Evolutionary conservation across 2,329 filamentous ascomycete species (phyloP).

Genomic region (Xylariomycetidae sp.): DNA sequence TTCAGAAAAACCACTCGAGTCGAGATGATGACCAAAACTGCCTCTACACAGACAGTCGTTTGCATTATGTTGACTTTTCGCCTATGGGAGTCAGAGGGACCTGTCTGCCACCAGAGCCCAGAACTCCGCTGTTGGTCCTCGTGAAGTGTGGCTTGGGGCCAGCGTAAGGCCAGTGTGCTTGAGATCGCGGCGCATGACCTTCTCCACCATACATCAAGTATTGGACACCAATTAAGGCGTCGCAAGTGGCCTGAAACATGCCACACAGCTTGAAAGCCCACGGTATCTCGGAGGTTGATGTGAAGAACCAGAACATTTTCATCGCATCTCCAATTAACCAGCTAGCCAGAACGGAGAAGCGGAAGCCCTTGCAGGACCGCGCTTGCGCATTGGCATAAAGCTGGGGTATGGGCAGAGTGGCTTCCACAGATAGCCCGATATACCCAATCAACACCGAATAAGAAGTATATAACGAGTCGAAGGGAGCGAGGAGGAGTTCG

Average conservation of each 20-base stretch:
- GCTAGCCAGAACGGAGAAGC: slow-evolving; percentile 66
- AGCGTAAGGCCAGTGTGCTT: slow-evolving; percentile 22
- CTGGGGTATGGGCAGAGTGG: slow-evolving; percentile 75
- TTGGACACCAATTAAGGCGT: slow-evolving; percentile 67
- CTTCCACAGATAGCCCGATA: slow-evolving; percentile 72
- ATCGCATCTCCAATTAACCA: slow-evolving; percentile 77
- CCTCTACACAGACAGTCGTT: too few relatives aligned
- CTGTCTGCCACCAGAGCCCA: too few relatives aligned
- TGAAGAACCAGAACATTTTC: slow-evolving; percentile 87
- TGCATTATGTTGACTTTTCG: too few relatives aligned
- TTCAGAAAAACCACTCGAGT: too few relatives aligned
- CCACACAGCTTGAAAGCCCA: slow-evolving; percentile 78
- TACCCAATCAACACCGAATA: slow-evolving; percentile 68
- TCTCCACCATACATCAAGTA: slow-evolving; percentile 64
- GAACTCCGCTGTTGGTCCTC: too few relatives aligned
- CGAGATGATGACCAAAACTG: too few relatives aligned
- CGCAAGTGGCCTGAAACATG: slow-evolving; percentile 73
- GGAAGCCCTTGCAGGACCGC: slow-evolving; percentile 70
- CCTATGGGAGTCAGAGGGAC: too few relatives aligned
- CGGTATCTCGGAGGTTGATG: slow-evolving; percentile 62
- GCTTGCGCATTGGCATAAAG: slow-evolving; percentile 64
- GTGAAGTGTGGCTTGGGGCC: too few relatives aligned
- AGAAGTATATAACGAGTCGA: slow-evolving; percentile 49
- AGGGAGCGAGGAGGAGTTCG: slow-evolving; percentile 60
- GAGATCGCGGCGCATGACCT: slow-evolving; percentile 22